phyloP scores from a whole-genome alignment of 768 basidiomycete species.

The Podaxis mareebaensis region DNA sequence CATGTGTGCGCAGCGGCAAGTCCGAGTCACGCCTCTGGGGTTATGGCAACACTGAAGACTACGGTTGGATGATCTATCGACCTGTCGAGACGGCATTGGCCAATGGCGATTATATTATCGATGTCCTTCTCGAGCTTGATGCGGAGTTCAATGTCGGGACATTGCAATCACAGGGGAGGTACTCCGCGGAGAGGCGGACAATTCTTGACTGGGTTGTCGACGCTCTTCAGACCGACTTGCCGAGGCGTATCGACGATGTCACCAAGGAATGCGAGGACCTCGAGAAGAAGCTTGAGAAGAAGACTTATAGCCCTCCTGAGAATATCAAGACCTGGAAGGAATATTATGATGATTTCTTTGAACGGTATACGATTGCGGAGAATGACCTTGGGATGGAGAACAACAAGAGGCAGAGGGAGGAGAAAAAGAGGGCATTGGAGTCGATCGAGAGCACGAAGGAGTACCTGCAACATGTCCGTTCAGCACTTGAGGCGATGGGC shows the following conservation, averaged over 20 bases:
- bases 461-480: not conserved
- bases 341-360: conserved; percentile 14
- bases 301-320: not conserved
- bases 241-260: not conserved
- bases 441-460: not conserved
- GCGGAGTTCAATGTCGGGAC: conserved; percentile 35
- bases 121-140: conserved; percentile 39
- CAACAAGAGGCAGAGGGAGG: not conserved
- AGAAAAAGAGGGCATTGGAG: not conserved
- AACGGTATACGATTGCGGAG: not conserved
- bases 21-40: conserved; percentile 21
- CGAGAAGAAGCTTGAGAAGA: not conserved
- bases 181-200: conserved; percentile 17
- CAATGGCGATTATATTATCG: conserved; percentile 36
- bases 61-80: conserved; percentile 27
- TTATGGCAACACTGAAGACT: conserved; percentile 25
- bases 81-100: conserved; percentile 41
- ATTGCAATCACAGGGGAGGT: conserved; percentile 23
- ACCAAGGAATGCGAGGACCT: not conserved
- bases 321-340: not conserved
- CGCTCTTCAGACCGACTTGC: not conserved
- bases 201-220: not conserved
- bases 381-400: not conserved
- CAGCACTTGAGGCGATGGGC: not conserved
- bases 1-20: conserved; percentile 18